Evolutionary conservation across 306 rosid species (phyloP).

Genomic region (Cercis canadensis): DNA sequence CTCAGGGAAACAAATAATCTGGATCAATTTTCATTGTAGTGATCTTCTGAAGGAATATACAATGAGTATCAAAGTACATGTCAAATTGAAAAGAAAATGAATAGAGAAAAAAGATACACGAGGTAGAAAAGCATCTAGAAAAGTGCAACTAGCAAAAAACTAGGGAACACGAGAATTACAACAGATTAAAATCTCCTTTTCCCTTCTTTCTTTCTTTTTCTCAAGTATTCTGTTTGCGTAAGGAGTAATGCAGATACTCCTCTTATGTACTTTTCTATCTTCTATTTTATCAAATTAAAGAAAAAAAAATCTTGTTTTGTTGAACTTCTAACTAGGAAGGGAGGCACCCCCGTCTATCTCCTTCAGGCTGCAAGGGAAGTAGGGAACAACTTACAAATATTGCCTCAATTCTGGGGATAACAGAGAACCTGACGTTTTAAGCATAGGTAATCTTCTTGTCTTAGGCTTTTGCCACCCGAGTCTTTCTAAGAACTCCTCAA

Average conservation of each 20-base stretch:
- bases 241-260: too few species aligned
- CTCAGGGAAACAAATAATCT: neutral
- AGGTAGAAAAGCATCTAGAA: conserved; percentile 26
- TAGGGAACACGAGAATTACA: neutral
- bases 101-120: neutral
- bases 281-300: too few species aligned
- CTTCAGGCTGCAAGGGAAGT: too few species aligned
- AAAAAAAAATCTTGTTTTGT: neutral
- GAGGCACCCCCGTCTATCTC: too few species aligned
- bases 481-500: conserved; percentile 86
- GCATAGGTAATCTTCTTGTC: conserved; percentile 44
- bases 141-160: neutral
- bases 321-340: conserved; percentile 9
- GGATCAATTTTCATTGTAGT: neutral
- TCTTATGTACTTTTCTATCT: too few species aligned
- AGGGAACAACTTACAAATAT: conserved; percentile 32
- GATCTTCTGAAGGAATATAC: neutral
- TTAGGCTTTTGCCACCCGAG: conserved; percentile 73
- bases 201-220: too few species aligned
- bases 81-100: neutral
- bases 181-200: too few species aligned
- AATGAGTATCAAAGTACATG: neutral
- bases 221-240: too few species aligned
- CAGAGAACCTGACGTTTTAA: conserved; percentile 36
- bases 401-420: conserved; percentile 37